Percentiles rank a stretch among this genome's conserved stretches.
Evolutionary conservation across 805 yeast species (phyloP).

Genomic region (Wickerhamomyces mucosus): DNA sequence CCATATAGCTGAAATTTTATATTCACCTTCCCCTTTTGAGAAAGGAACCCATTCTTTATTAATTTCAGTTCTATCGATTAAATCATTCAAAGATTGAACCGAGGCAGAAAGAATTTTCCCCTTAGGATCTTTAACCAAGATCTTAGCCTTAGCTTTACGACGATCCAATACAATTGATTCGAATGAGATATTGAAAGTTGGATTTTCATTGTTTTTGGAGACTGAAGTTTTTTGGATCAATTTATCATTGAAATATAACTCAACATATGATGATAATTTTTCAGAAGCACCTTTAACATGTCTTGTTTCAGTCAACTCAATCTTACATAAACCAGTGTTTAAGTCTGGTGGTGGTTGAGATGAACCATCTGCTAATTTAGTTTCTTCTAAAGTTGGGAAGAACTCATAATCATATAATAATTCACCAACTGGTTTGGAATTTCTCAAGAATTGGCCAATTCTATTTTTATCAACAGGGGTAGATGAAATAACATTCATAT

Average conservation of each 20-base stretch:
- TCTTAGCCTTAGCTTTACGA: constrained; percentile 57
- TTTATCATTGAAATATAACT: constrained; percentile 57
- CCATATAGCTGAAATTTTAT: constrained; percentile 67
- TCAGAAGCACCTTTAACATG: constrained; percentile 16
- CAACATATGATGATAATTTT: constrained; percentile 56
- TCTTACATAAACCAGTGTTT: constrained; percentile 82
- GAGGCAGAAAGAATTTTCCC: constrained; percentile 51
- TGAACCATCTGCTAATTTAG: constrained; percentile 67
- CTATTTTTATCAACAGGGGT: constrained; percentile 40
- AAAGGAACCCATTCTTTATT: constrained; percentile 74
- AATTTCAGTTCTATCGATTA: constrained; percentile 66
- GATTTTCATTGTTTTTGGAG: constrained; percentile 51
- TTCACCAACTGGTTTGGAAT: constrained; percentile 76
- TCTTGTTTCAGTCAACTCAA: constrained; percentile 59
- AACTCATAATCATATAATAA: constrained; percentile 61
- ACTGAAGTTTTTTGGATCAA: constrained; percentile 47
- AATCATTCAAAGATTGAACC: constrained; percentile 46
- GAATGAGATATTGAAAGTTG: constrained; percentile 51
- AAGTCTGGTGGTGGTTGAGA: constrained; percentile 81
- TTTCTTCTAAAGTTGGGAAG: constrained; percentile 61
- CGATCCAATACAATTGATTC: constrained; percentile 70
- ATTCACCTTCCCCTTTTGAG: constrained; percentile 59
- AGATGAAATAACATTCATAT: constrained; percentile 55
- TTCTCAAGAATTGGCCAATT: constrained; percentile 56
- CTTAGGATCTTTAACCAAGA: constrained; percentile 55